Percentiles rank a stretch among this genome's conserved stretches.
phyloP scores from a whole-genome alignment of 805 yeast genomes.

The Jamesozyma hellenica region DNA sequence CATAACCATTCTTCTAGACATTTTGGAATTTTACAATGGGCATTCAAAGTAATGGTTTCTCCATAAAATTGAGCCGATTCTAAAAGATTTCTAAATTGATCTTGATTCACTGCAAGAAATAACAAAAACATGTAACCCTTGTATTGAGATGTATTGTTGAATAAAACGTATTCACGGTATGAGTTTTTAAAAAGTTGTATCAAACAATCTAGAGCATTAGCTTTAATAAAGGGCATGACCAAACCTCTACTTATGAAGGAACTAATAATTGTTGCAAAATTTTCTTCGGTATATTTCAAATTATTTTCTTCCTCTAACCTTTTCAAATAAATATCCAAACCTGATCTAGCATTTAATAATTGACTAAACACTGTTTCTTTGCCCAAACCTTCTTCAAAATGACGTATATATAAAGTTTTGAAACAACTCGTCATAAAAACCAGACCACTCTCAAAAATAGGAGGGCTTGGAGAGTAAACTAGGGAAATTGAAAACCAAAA shows the following conservation, averaged over 20 bases:
- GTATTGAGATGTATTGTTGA: conserved; percentile 12
- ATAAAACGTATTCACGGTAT: conserved; percentile 27
- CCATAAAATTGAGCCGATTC: conserved; percentile 30
- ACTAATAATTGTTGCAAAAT: conserved; percentile 43
- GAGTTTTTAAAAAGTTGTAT: conserved; percentile 36
- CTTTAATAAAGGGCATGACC: conserved; percentile 45
- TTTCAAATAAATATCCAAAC: conserved; percentile 33
- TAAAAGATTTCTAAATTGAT: conserved; percentile 29
- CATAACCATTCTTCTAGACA: conserved; percentile 27
- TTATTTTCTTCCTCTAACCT: conserved; percentile 36
- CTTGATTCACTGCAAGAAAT: conserved; percentile 30
- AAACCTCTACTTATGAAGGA: conserved; percentile 46
- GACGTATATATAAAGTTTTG: conserved; percentile 24
- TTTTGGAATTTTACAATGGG: conserved; percentile 32
- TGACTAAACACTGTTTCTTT: background rate
- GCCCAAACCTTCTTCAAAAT: conserved; percentile 17
- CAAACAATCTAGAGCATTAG: conserved; percentile 38
- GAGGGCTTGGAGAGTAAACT: conserved; percentile 27
- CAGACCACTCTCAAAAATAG: conserved; percentile 34
- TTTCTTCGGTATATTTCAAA: conserved; percentile 33
- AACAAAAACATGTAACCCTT: conserved; percentile 28
- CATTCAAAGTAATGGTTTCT: conserved; percentile 27
- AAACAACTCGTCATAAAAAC: conserved; percentile 32
- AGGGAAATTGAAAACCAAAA: conserved; percentile 33
- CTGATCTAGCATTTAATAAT: conserved; percentile 26